These are phyloP conservation scores for Perkinsus marinus DNA, from an alignment of 169 alveolate species.

Conservation along the genomic window DNA sequence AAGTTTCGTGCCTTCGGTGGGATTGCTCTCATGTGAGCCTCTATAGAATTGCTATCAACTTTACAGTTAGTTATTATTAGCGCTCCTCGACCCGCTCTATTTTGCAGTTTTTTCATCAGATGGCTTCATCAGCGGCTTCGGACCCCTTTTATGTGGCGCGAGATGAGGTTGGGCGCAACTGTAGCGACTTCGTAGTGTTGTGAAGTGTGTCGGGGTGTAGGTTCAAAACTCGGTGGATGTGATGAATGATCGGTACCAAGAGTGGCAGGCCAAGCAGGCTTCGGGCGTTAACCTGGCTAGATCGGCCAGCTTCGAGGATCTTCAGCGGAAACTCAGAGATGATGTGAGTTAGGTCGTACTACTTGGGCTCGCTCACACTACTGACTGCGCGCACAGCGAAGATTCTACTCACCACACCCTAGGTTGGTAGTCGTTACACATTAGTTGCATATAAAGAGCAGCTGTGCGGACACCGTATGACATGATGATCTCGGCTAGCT, in stretches of 20 bases:
- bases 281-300: neutral
- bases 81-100: too few relatives aligned
- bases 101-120: neutral
- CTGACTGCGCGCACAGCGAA: neutral
- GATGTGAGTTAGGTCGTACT: neutral
- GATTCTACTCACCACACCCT: neutral
- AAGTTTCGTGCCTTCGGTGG: too few relatives aligned
- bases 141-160: constrained; percentile 7
- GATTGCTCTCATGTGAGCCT: too few relatives aligned
- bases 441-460: neutral
- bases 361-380: too few relatives aligned
- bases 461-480: too few relatives aligned
- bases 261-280: neutral
- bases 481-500: too few relatives aligned
- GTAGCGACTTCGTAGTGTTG: neutral
- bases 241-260: neutral
- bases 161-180: neutral
- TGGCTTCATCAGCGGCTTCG: neutral
- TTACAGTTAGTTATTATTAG: too few relatives aligned
- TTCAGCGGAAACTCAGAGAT: neutral
- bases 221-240: neutral
- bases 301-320: neutral
- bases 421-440: neutral
- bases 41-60: too few relatives aligned
- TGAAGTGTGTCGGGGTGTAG: neutral